Percentiles rank a stretch among this genome's conserved stretches.
Conservation (phyloP, 495 filamentous ascomycete species). For the Cryomyces antarcticus region DNA sequence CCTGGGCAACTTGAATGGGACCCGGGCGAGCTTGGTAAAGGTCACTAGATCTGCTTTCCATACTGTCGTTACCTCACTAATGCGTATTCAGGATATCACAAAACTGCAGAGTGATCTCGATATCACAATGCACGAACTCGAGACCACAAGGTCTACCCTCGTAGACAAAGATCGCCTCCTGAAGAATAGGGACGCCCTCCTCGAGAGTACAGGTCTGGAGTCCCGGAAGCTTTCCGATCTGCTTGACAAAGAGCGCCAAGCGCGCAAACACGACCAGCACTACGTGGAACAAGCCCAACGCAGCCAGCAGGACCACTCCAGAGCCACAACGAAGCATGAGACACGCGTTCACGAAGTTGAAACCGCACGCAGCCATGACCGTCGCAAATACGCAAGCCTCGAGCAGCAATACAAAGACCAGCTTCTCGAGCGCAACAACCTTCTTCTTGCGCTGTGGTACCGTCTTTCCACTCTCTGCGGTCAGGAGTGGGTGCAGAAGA, state of each 20-base stretch:
- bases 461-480: slow-evolving; percentile 72
- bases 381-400: slow-evolving; percentile 47
- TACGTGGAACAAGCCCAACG: slow-evolving; percentile 75
- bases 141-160: slow-evolving; percentile 50
- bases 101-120: slow-evolving; percentile 80
- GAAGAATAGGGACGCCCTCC: slow-evolving; percentile 74
- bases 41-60: slow-evolving; percentile 18
- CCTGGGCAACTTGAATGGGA: slow-evolving; percentile 67
- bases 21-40: slow-evolving; percentile 66
- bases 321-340: slow-evolving; percentile 67
- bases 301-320: slow-evolving; percentile 62
- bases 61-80: slow-evolving; percentile 9
- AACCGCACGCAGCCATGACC: slow-evolving; percentile 46
- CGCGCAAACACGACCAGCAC: slow-evolving; percentile 62
- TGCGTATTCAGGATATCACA: slow-evolving; percentile 42
- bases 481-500: slow-evolving; percentile 75
- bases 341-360: slow-evolving; percentile 72
- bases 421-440: slow-evolving; percentile 69
- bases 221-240: slow-evolving; percentile 66
- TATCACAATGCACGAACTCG: slow-evolving; percentile 58
- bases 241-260: slow-evolving; percentile 76
- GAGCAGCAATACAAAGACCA: slow-evolving; percentile 70
- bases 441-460: slow-evolving; percentile 74
- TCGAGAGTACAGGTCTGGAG: slow-evolving; percentile 77
- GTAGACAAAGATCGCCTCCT: slow-evolving; percentile 77